Evolutionary conservation across 306 rosid genomes (phyloP).

Genomic region (Cucumis cinereus): DNA sequence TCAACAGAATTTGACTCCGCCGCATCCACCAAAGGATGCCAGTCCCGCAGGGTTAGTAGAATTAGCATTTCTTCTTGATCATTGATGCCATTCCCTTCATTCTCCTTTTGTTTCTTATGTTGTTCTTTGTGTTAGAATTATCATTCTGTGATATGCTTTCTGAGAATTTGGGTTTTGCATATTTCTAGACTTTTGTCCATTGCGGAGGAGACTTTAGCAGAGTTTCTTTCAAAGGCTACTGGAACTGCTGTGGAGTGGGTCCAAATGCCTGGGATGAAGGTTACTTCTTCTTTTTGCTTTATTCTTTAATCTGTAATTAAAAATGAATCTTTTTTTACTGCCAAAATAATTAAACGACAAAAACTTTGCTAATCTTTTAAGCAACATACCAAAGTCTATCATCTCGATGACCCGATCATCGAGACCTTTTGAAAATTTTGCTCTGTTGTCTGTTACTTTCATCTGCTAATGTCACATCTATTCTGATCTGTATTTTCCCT

Average conservation of each 20-base stretch:
- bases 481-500: background rate
- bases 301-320: conserved; percentile 10
- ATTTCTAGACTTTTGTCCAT: conserved; percentile 88
- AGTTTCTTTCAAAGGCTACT: conserved; percentile 99
- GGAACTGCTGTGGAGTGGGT: conserved; percentile 99
- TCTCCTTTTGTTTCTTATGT: background rate
- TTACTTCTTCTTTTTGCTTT: conserved; percentile 15
- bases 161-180: conserved; percentile 15
- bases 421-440: background rate
- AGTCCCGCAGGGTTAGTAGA: conserved; percentile 95
- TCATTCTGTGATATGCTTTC: conserved; percentile 10
- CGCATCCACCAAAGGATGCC: conserved; percentile 98
- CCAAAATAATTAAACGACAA: conserved; percentile 8
- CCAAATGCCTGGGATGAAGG: conserved; percentile 99
- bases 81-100: background rate
- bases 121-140: background rate
- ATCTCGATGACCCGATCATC: background rate
- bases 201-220: conserved; percentile 99
- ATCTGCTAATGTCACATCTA: background rate
- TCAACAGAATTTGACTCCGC: conserved; percentile 82
- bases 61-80: background rate
- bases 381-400: conserved; percentile 14
- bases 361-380: conserved; percentile 28
- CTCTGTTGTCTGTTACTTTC: background rate
- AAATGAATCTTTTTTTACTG: background rate